A percentile compares a stretch with the other conserved stretches of the same genome.
Conservation (phyloP, 257 asterid species). For the Solanum dulcamara region DNA sequence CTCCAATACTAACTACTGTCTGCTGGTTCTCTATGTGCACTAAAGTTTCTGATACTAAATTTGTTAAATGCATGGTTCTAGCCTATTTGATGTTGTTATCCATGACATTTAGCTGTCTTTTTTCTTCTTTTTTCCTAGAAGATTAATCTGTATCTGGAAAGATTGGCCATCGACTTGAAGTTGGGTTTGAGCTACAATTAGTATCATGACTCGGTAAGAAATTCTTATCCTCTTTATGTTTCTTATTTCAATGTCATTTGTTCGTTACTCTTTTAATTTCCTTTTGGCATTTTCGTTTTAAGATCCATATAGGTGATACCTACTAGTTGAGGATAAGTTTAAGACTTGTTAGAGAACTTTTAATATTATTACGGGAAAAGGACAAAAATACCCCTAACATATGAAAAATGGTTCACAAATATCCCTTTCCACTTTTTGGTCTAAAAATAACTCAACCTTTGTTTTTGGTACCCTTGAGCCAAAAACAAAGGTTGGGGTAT, state of each 20-base stretch:
- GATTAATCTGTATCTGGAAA: background rate
- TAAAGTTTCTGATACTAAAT: background rate
- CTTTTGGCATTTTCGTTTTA: background rate
- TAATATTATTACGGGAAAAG: background rate
- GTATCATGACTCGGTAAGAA: background rate
- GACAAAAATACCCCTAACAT: background rate
- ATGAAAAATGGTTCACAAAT: background rate
- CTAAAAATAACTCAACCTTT: background rate
- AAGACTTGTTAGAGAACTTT: background rate
- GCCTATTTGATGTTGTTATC: background rate
- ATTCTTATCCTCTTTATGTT: background rate
- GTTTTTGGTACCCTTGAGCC: background rate
- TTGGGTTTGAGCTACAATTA: background rate
- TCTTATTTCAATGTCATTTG: background rate
- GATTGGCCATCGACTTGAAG: background rate
- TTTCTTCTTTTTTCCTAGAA: background rate
- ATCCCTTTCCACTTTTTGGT: background rate
- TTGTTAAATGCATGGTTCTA: background rate
- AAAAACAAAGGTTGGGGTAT: background rate
- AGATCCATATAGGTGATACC: background rate
- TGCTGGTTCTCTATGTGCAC: background rate
- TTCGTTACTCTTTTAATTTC: background rate
- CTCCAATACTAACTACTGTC: background rate
- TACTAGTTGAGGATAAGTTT: background rate
- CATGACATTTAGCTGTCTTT: background rate